Percentiles rank a stretch among this genome's conserved stretches.
These are phyloP conservation scores for Cnidoscolus chayamansa DNA, from an alignment of 441 rosid genomes.

Conservation along the genomic window DNA sequence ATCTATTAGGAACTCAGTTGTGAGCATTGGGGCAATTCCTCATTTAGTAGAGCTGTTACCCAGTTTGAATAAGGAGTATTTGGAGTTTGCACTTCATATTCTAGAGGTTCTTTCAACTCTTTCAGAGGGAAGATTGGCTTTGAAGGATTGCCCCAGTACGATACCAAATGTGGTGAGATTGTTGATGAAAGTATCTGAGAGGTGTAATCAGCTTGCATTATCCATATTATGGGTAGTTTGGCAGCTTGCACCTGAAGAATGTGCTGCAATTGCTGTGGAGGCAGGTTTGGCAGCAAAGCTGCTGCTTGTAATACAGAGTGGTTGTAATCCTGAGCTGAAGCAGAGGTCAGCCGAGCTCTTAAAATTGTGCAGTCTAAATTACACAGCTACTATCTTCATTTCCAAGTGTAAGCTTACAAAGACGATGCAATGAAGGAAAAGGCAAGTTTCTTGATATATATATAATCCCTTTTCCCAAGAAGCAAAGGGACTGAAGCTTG, in stretches of 20 bases:
- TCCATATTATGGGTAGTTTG: slow-evolving; percentile 71
- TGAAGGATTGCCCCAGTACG: slow-evolving; percentile 61
- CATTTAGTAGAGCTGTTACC: slow-evolving; percentile 64
- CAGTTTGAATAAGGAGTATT: slow-evolving; percentile 45
- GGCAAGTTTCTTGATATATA: slow-evolving; percentile 1
- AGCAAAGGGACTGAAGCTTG: not conserved
- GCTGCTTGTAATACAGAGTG: slow-evolving; percentile 80
- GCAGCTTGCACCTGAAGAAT: slow-evolving; percentile 69
- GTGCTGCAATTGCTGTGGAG: slow-evolving; percentile 58
- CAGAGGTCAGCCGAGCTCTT: slow-evolving; percentile 76
- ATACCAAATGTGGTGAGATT: slow-evolving; percentile 59
- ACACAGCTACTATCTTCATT: slow-evolving; percentile 62
- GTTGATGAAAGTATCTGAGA: slow-evolving; percentile 75
- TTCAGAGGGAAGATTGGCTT: slow-evolving; percentile 58
- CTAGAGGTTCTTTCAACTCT: slow-evolving; percentile 52
- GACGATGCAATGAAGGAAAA: slow-evolving; percentile 53
- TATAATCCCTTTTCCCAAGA: not conserved
- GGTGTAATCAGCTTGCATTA: slow-evolving; percentile 55
- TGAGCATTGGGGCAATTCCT: slow-evolving; percentile 65
- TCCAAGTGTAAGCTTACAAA: slow-evolving; percentile 90
- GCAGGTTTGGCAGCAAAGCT: slow-evolving; percentile 86
- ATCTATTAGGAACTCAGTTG: slow-evolving; percentile 47
- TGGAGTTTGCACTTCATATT: slow-evolving; percentile 63
- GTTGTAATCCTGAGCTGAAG: slow-evolving; percentile 62
- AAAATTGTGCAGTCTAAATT: slow-evolving; percentile 77